phyloP scores from a whole-genome alignment of 1,284 basidiomycete genomes.

The Cerioporus squamosus region DNA sequence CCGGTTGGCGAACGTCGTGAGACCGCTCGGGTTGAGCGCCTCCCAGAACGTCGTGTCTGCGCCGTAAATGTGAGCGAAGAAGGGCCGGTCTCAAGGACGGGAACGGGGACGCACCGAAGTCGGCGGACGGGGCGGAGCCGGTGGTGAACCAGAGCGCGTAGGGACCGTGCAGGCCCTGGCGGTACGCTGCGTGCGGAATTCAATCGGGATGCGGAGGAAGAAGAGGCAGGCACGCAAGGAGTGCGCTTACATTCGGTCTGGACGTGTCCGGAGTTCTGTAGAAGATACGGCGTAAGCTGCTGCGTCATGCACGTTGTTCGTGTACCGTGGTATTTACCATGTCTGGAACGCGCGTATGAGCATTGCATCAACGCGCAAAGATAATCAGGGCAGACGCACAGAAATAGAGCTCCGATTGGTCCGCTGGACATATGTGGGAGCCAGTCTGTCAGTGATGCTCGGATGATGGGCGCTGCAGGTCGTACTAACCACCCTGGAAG shows the following conservation, averaged over 20 bases:
- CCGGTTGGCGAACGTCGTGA: slow-evolving; percentile 46
- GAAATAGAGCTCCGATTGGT: slow-evolving; percentile 6
- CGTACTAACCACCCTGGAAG: slow-evolving; percentile 5
- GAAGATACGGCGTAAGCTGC: background rate
- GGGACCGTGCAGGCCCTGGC: slow-evolving; percentile 51
- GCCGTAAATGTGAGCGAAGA: background rate
- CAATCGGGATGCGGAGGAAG: background rate
- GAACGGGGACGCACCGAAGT: slow-evolving; percentile 46
- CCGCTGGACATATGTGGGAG: background rate
- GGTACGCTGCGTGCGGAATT: slow-evolving; percentile 27
- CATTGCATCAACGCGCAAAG: no score
- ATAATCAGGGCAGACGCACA: no score
- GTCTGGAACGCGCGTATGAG: background rate
- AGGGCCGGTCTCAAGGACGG: background rate
- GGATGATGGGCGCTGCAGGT: background rate
- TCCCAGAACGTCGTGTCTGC: slow-evolving; percentile 41
- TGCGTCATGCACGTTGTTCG: background rate
- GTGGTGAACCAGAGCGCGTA: slow-evolving; percentile 47
- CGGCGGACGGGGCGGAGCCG: slow-evolving; percentile 45
- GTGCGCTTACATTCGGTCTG: slow-evolving; percentile 30
- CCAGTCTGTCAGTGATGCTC: background rate
- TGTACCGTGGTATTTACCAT: background rate
- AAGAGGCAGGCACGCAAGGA: no score
- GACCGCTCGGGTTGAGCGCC: slow-evolving; percentile 46
- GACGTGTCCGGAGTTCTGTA: slow-evolving; percentile 34